Percentiles rank a stretch among this genome's conserved stretches.
phyloP scores from a whole-genome alignment of 768 basidiomycete genomes.

The Porpolomopsis calyptriformis region DNA sequence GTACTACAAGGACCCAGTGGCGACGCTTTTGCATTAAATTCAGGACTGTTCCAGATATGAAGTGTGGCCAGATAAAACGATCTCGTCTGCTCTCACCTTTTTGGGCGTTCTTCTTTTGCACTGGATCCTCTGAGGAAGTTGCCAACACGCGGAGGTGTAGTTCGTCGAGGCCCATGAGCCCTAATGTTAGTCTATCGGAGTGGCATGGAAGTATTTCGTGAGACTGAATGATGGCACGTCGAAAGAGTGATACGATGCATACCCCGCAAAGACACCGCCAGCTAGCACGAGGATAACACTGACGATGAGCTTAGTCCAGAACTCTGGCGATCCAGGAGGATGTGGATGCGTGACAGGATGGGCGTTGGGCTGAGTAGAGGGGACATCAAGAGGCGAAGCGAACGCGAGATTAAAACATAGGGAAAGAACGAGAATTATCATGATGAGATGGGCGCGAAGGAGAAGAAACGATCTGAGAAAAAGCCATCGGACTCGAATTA shows the following conservation, averaged over 20 bases:
- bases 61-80: not conserved
- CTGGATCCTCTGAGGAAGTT: constrained; percentile 64
- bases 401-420: not conserved
- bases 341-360: not conserved
- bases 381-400: constrained; percentile 3
- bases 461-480: no score
- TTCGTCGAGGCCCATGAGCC: constrained; percentile 89
- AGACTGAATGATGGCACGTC: not conserved
- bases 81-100: constrained; percentile 35
- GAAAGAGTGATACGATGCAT: constrained; percentile 15
- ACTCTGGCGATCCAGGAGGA: constrained; percentile 44
- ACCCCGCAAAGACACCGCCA: constrained; percentile 94
- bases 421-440: not conserved
- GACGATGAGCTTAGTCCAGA: constrained; percentile 63
- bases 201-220: not conserved
- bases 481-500: no score
- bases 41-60: constrained; percentile 37
- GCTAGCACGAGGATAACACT: constrained; percentile 63
- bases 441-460: not conserved
- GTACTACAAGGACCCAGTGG: constrained; percentile 90
- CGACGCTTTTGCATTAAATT: constrained; percentile 52
- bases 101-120: constrained; percentile 58
- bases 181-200: constrained; percentile 63
- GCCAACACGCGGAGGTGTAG: constrained; percentile 81
- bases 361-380: not conserved